Evolutionary conservation across 805 yeast species (phyloP), one percentile per base, ranked within the genome.

Genomic region (Ogataea degrootiae): DNA sequence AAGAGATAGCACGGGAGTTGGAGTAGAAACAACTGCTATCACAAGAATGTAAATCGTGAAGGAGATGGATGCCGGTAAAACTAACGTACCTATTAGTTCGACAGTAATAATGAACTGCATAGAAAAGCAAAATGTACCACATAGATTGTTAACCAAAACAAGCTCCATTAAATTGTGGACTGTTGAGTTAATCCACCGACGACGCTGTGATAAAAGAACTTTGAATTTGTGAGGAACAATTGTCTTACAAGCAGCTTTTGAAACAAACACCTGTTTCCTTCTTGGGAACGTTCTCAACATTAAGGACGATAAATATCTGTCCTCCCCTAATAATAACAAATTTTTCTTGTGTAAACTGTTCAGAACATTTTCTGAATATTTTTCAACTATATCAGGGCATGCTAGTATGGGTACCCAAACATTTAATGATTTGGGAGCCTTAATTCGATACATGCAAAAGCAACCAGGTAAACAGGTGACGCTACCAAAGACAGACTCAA

Each of bases 401-500:
- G 96, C 88, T 57, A 90, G 72, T 48, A 90, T 85, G 7, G 97
- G 97, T 34, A 91, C 96, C 97, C 97, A 90, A 6, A 87, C 87
- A 47, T 80, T 81, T 14, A 70, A 55, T 15, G 91, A 90, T 67
- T 88, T 89, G 22, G 96, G 97, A 0, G 96, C 74, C 66, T 90
- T 90, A 63, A 90, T 87, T 58, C 97, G 77, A 63, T 91, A 90
- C 82, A 90, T 85, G 51, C 87, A 85, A 74, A 90, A 90, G 73
- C 97, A 90, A 37, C 97, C 97, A 0, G 97, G 97, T 51, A 90
- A 75, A 76, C 97, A 90, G 0, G 97, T 90, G 15, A 90, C 97
- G 56, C 94, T 85, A 49, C 96, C 96, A 66, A 90, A 90, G 1
- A 86, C 91, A n/a, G 96, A 83, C 68, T 90, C 97, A 66, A 90